Percentiles rank a stretch among this genome's conserved stretches.
These are phyloP conservation scores for Naganishia randhawae DNA, from an alignment of 768 basidiomycete species.

Conservation along the genomic window DNA sequence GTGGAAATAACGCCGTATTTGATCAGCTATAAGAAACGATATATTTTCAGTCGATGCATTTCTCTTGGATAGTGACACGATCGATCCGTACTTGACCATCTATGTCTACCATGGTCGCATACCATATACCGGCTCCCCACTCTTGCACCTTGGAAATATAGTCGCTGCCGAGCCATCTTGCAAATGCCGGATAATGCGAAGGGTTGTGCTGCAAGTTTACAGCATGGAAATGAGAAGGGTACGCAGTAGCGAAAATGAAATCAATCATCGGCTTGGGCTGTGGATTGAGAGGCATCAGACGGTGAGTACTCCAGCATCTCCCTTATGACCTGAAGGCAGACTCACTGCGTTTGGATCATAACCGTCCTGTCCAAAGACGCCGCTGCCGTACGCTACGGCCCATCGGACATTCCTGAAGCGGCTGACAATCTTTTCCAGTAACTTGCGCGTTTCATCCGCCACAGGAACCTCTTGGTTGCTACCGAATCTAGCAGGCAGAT, in stretches of 20 bases:
- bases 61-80: background rate
- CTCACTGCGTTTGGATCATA: slow-evolving; percentile 52
- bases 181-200: slow-evolving; percentile 81
- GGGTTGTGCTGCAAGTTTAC: slow-evolving; percentile 92
- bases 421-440: slow-evolving; percentile 24
- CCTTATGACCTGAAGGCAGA: background rate
- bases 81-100: slow-evolving; percentile 68
- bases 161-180: slow-evolving; percentile 74
- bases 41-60: background rate
- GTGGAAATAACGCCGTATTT: slow-evolving; percentile 96
- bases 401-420: slow-evolving; percentile 53
- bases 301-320: slow-evolving; percentile 38
- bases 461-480: slow-evolving; percentile 7
- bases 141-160: slow-evolving; percentile 76
- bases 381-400: slow-evolving; percentile 95
- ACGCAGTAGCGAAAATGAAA: slow-evolving; percentile 93
- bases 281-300: slow-evolving; percentile 28
- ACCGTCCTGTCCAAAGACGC: slow-evolving; percentile 89
- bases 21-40: slow-evolving; percentile 61
- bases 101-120: slow-evolving; percentile 83
- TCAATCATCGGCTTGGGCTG: slow-evolving; percentile 74
- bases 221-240: slow-evolving; percentile 86
- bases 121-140: slow-evolving; percentile 81
- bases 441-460: slow-evolving; percentile 11
- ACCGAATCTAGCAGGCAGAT: slow-evolving; percentile 22